Base-by-base conservation (phyloP, 2,329 filamentous ascomycete species). In the Stagonosporopsis rhizophila region DNA sequence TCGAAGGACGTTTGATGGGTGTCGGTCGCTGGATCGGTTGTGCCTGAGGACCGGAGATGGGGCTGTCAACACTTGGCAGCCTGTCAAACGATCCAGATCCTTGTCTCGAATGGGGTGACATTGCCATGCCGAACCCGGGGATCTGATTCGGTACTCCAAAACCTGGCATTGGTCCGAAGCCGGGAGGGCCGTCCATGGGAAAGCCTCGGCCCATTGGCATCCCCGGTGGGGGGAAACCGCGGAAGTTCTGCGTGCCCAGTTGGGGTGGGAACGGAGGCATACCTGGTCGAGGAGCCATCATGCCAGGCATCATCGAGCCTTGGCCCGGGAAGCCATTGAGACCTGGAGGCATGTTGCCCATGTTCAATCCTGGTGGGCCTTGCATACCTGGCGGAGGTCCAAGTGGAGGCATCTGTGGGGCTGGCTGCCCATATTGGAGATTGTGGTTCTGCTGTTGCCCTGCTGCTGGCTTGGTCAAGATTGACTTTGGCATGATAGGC, bases 1-100 rank as follows among this genome's bases (percentile, higher is more conserved):
- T 96, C 15, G 88, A 88, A 0, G 95, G 94, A 30, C 92, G 86
- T 60, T 94, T 91, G 61, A 98, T 97, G 0, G 94, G 94, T 22
- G 90, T 86, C 23, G 93, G 94, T 50, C 92, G 85, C 41, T 89
- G 85, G 58, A 96, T 94, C 1, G 91, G 90, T 60, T 92, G 88
- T 30, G 88, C 82, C 50, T 85, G 80, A 11, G 81, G 75, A 23
- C 78, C 76, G 7, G 59, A 66, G 48, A 73, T 73, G 28, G 82
- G 78, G 15, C 80, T 80, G 8, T 93, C 89, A 59, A 88, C 86
- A 12, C 76, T 79, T 19, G 81, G 80, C 4, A 66, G 45, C 61
- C 81, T 81, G 46, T 85, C 83, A 58, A 80, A 81, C 0, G 88
- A 88, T 12, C 82, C 82, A 6, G 92, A 96, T 11, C 86, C 83